Percentiles rank a stretch among this genome's conserved stretches.
Conservation (phyloP, 2,329 filamentous ascomycete genomes). For the Neofusicoccum sp. region DNA sequence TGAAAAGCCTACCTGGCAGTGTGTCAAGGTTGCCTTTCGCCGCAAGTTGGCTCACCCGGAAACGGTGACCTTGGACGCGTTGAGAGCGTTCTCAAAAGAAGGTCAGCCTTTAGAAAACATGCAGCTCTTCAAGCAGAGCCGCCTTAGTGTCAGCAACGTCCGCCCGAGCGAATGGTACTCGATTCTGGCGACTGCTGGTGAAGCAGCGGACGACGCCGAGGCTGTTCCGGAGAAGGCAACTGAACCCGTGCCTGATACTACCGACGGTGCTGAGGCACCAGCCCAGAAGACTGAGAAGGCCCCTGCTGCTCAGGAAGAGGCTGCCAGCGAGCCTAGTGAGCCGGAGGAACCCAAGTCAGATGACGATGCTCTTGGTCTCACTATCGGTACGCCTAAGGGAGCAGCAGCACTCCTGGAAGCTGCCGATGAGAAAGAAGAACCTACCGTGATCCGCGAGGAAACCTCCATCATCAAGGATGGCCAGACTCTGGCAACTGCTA, state of each 20-base stretch:
- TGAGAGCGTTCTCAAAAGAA: constrained; percentile 64
- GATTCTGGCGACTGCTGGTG: constrained; percentile 54
- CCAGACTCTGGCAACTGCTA: neutral
- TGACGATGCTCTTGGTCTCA: constrained; percentile 13
- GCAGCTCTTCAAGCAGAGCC: constrained; percentile 80
- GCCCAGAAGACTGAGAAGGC: neutral
- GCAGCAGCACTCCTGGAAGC: constrained; percentile 11
- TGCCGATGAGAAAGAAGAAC: neutral
- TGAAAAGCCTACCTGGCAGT: constrained; percentile 77
- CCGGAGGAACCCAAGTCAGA: constrained; percentile 11
- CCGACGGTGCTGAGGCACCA: neutral
- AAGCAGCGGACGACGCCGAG: neutral
- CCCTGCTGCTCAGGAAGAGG: neutral
- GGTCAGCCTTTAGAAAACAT: constrained; percentile 68
- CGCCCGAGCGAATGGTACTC: constrained; percentile 66
- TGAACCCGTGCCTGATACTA: neutral
- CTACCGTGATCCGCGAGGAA: constrained; percentile 1
- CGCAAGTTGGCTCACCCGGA: constrained; percentile 69
- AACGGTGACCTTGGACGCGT: constrained; percentile 69
- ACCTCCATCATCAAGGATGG: constrained; percentile 9
- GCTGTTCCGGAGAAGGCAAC: constrained; percentile 1
- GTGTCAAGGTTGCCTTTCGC: constrained; percentile 86
- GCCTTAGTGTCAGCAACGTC: constrained; percentile 79
- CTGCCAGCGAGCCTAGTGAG: constrained; percentile 12
- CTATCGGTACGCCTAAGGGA: constrained; percentile 19